Percentiles rank a stretch among this genome's conserved stretches.
phyloP scores from a whole-genome alignment of 192 early-diverging fungal genomes.

The Dissophora ornata region DNA sequence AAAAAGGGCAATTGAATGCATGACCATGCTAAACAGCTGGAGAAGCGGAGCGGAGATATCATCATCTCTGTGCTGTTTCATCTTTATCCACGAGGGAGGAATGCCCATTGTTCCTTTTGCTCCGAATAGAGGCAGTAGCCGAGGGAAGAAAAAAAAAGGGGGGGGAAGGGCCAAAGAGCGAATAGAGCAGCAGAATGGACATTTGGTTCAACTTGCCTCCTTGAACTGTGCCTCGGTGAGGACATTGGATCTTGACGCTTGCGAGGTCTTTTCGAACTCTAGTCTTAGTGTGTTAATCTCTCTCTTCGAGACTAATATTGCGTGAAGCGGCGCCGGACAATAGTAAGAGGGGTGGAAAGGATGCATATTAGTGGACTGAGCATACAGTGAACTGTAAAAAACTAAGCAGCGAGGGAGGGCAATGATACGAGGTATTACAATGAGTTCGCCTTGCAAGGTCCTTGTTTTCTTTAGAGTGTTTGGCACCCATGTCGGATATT shows the following conservation, averaged over 20 bases:
- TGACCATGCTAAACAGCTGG: no score
- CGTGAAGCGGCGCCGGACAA: neutral
- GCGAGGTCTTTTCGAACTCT: slow-evolving; percentile 58
- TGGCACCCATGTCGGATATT: slow-evolving; percentile 59
- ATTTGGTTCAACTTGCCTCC: slow-evolving; percentile 57
- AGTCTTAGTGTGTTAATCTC: slow-evolving; percentile 62
- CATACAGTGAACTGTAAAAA: neutral
- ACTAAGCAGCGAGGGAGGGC: neutral
- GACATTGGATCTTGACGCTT: slow-evolving; percentile 55
- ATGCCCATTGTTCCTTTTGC: neutral
- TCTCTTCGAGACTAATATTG: slow-evolving; percentile 62
- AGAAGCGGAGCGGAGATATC: neutral
- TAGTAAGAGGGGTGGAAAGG: neutral
- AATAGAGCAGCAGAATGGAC: neutral
- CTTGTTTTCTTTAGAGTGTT: slow-evolving; percentile 64
- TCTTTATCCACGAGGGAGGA: no score
- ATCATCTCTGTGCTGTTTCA: neutral
- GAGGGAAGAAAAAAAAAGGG: neutral
- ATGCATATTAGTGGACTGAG: no score
- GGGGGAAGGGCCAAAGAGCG: neutral
- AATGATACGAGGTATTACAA: slow-evolving; percentile 39
- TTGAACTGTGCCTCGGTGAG: slow-evolving; percentile 80
- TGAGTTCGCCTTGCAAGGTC: slow-evolving; percentile 61
- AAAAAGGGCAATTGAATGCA: no score
- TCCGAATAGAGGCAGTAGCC: neutral